phyloP scores from a whole-genome alignment of 371 early-diverging fungal species.

The Syncephalastrum contaminatum region DNA sequence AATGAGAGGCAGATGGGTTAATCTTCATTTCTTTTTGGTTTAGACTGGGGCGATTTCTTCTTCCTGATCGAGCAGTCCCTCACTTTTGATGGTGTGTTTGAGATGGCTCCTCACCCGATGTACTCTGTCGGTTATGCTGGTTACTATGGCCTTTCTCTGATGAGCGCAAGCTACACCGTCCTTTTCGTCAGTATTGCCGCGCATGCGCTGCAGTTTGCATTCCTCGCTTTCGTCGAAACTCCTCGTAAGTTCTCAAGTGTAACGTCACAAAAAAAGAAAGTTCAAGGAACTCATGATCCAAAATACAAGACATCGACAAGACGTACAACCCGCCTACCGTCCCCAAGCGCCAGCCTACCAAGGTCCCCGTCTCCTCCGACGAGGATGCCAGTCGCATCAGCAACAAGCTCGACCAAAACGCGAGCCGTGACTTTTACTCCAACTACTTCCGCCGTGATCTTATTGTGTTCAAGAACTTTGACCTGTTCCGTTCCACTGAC shows the following conservation, averaged over 20 bases:
- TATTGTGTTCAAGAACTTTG: slow-evolving; percentile 88
- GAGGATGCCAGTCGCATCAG: slow-evolving; percentile 12
- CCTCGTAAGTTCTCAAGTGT: slow-evolving; percentile 65
- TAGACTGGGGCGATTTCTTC: slow-evolving; percentile 98
- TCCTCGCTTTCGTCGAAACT: slow-evolving; percentile 90
- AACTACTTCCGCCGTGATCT: slow-evolving; percentile 82
- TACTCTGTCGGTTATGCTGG: slow-evolving; percentile 96
- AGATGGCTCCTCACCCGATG: slow-evolving; percentile 98
- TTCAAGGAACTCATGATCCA: no score
- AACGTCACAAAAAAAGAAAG: neutral
- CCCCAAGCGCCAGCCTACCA: slow-evolving; percentile 26
- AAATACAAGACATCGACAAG: slow-evolving; percentile 77
- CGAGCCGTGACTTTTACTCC: slow-evolving; percentile 22
- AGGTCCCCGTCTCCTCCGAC: slow-evolving; percentile 9
- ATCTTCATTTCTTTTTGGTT: neutral
- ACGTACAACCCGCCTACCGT: slow-evolving; percentile 78
- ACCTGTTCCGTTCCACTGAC: slow-evolving; percentile 82
- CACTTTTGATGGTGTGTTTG: slow-evolving; percentile 93
- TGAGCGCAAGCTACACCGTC: slow-evolving; percentile 84
- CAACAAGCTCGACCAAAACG: slow-evolving; percentile 22
- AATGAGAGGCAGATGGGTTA: neutral
- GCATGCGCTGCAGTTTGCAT: slow-evolving; percentile 87
- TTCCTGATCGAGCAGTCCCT: slow-evolving; percentile 86
- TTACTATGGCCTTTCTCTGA: slow-evolving; percentile 90
- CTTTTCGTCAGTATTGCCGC: slow-evolving; percentile 87